Percentiles rank a stretch among this genome's conserved stretches.
phyloP scores from a whole-genome alignment of 2,329 filamentous ascomycete species.

The Nemania sp. region DNA sequence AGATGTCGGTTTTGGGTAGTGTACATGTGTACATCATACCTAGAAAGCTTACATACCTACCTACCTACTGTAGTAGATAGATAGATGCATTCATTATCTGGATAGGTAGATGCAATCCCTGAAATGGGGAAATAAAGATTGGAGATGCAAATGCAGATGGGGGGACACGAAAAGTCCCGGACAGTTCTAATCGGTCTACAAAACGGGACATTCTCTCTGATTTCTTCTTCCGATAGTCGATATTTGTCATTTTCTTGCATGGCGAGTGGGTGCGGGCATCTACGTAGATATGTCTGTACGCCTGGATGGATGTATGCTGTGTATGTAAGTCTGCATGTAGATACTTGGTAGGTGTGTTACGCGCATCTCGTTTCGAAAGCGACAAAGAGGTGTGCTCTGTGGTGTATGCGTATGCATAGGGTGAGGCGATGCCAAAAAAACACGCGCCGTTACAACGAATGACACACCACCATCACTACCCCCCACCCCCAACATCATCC shows the following conservation, averaged over 20 bases:
- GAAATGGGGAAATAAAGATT: not conserved
- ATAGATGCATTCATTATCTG: not conserved
- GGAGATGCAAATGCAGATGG: constrained; percentile 6
- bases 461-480: constrained; percentile 11
- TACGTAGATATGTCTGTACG: not conserved
- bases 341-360: not conserved
- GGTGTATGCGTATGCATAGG: constrained; percentile 2
- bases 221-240: constrained; percentile 16
- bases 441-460: constrained; percentile 30
- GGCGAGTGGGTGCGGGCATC: constrained; percentile 14
- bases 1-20: constrained; percentile 1
- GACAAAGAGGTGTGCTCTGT: constrained; percentile 27
- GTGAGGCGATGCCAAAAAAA: constrained; percentile 16
- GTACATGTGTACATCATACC: not conserved
- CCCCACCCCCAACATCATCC: not conserved
- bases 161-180: constrained; percentile 30
- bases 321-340: constrained; percentile 37
- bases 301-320: constrained; percentile 10
- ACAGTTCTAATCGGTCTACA: constrained; percentile 5
- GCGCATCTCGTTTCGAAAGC: constrained; percentile 5
- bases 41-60: not conserved
- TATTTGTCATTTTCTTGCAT: constrained; percentile 36
- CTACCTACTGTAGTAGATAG: not conserved
- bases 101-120: constrained; percentile 4
- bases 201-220: constrained; percentile 4